Evolutionary conservation across 176 grass and related monocot species (phyloP).

Genomic region (Lolium perenne): DNA sequence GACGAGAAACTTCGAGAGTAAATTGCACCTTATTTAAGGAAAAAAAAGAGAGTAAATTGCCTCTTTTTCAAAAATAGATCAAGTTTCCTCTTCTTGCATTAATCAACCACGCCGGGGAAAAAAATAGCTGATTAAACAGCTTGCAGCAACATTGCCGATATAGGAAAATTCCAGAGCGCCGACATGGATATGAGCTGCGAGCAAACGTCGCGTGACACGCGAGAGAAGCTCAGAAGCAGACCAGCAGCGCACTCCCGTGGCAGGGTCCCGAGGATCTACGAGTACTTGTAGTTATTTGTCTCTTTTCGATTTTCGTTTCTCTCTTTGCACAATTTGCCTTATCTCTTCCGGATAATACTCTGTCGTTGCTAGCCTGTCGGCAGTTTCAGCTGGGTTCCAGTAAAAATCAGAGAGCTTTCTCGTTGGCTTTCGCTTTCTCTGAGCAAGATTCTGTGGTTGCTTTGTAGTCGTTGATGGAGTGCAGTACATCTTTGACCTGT

Average conservation of each 20-base stretch:
- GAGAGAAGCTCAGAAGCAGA: background rate
- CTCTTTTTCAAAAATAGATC: background rate
- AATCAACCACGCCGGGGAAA: background rate
- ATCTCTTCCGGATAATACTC: background rate
- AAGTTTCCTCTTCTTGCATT: background rate
- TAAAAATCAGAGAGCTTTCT: conserved; percentile 6
- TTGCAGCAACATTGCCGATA: background rate
- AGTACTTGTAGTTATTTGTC: background rate
- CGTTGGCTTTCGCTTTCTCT: conserved; percentile 26
- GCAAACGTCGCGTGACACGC: background rate
- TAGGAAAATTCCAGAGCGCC: background rate
- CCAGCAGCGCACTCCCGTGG: too few species aligned
- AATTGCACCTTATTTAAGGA: background rate
- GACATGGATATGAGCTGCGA: conserved; percentile 14
- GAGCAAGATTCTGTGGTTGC: conserved; percentile 6
- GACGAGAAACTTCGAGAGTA: background rate
- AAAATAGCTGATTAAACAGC: background rate
- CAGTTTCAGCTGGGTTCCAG: background rate
- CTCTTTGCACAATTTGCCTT: too few species aligned
- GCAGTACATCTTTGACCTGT: too few species aligned
- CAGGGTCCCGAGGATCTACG: background rate
- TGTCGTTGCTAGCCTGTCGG: background rate
- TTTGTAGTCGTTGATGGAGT: conserved; percentile 23
- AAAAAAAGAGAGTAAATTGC: too few species aligned
- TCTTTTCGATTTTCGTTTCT: background rate